These are phyloP conservation scores for Monosporascus sp. DNA, from an alignment of 2,329 filamentous ascomycete genomes.

Conservation along the genomic window DNA sequence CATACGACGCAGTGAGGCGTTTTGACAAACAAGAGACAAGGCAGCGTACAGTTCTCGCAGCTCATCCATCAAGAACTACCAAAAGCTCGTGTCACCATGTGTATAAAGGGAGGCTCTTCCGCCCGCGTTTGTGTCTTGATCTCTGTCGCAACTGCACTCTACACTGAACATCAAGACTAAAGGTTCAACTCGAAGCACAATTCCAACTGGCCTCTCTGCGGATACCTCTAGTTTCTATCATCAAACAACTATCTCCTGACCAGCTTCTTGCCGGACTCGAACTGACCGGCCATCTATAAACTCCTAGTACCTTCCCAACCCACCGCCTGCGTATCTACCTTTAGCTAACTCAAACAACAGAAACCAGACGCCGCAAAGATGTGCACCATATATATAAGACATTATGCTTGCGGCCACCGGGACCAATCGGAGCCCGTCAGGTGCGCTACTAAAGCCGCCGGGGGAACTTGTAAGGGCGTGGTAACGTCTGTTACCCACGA, in stretches of 20 bases:
- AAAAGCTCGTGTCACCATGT: background rate
- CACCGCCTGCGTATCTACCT: background rate
- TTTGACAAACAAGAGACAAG: background rate
- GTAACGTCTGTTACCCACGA: background rate
- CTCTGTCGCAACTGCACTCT: background rate
- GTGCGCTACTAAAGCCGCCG: background rate
- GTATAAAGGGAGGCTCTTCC: background rate
- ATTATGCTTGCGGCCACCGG: background rate
- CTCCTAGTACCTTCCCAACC: too few relatives aligned
- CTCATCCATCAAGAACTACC: background rate
- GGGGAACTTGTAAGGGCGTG: too few relatives aligned
- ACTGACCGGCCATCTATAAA: too few relatives aligned
- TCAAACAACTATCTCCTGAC: too few relatives aligned
- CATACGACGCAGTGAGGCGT: background rate
- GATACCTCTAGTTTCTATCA: too few relatives aligned
- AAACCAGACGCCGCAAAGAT: background rate
- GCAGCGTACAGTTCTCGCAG: background rate
- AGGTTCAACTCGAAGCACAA: background rate
- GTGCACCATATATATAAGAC: background rate
- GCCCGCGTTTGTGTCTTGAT: background rate
- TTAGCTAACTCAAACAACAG: background rate
- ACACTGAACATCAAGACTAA: background rate
- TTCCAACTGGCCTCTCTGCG: too few relatives aligned
- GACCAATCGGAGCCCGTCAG: constrained; percentile 3
- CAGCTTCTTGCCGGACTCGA: too few relatives aligned